These are phyloP conservation scores for Macrolepiota albuminosa DNA, from an alignment of 768 basidiomycete species.

Conservation along the genomic window DNA sequence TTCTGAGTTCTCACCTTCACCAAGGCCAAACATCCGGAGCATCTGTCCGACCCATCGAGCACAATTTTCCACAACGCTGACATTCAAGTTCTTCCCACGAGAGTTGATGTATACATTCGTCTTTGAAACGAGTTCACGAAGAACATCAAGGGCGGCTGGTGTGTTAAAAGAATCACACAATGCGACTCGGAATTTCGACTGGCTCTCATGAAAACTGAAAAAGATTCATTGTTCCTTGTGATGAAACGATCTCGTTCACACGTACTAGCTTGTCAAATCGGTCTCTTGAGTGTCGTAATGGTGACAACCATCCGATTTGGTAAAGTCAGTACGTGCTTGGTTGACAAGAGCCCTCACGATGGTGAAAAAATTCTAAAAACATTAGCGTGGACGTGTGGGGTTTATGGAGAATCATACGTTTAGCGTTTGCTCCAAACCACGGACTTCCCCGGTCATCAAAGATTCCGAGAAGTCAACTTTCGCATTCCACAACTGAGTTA, in stretches of 20 bases:
- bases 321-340: constrained; percentile 44
- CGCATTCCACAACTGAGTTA: constrained; percentile 87
- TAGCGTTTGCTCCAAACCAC: constrained; percentile 74
- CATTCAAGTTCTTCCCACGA: constrained; percentile 52
- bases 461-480: constrained; percentile 94
- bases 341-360: constrained; percentile 75
- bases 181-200: constrained; percentile 74
- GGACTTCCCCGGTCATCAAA: constrained; percentile 85
- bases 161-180: constrained; percentile 99
- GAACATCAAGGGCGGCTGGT: constrained; percentile 67
- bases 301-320: constrained; percentile 55
- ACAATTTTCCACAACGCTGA: constrained; percentile 57
- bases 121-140: constrained; percentile 78
- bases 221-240: constrained; percentile 1
- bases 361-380: constrained; percentile 85
- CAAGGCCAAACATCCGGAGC: constrained; percentile 77
- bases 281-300: constrained; percentile 64
- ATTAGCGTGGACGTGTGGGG: constrained; percentile 6
- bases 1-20: constrained; percentile 59
- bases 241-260: not conserved
- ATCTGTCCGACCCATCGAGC: constrained; percentile 69
- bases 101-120: constrained; percentile 86
- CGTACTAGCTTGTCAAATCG: constrained; percentile 60
- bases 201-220: constrained; percentile 67
- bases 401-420: constrained; percentile 53